These are phyloP conservation scores for Ceraceosorus guamensis DNA, from an alignment of 1,284 basidiomycete genomes.

Conservation along the genomic window DNA sequence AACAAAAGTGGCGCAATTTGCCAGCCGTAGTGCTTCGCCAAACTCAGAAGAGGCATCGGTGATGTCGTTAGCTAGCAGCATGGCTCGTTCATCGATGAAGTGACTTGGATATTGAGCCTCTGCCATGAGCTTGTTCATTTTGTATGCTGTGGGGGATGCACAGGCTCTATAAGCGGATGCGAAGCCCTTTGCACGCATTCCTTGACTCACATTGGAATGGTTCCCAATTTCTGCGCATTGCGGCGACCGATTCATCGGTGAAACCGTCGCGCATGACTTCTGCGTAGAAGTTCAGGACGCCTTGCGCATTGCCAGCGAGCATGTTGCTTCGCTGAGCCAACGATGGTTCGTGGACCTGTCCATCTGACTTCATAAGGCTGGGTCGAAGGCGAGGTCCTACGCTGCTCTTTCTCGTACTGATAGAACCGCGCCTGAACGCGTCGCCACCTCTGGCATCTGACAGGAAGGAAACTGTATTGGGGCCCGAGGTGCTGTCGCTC, in stretches of 20 bases:
- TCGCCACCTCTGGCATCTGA: too few relatives aligned
- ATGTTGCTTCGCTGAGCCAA: neutral
- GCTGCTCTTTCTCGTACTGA: too few relatives aligned
- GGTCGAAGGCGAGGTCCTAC: neutral
- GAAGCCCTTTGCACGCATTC: neutral
- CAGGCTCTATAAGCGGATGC: neutral
- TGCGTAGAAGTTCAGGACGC: constrained; percentile 1
- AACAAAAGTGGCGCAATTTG: constrained; percentile 35
- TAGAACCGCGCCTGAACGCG: too few relatives aligned
- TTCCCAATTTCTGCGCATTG: constrained; percentile 26
- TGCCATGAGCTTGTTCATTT: constrained; percentile 28
- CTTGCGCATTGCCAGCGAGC: neutral
- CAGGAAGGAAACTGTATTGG: too few relatives aligned
- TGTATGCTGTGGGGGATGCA: constrained; percentile 10
- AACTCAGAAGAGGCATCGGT: constrained; percentile 14
- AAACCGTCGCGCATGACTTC: neutral
- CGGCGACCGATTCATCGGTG: constrained; percentile 18
- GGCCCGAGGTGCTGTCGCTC: too few relatives aligned
- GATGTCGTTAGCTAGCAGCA: constrained; percentile 9
- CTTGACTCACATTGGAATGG: constrained; percentile 17
- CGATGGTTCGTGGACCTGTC: neutral
- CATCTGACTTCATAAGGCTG: neutral
- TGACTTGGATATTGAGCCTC: constrained; percentile 27
- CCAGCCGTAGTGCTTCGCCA: constrained; percentile 27
- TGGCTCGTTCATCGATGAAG: constrained; percentile 26